A percentile compares a stretch with the other conserved stretches of the same genome.
phyloP scores from a whole-genome alignment of 768 basidiomycete genomes.

The Mycena leptocephala region DNA sequence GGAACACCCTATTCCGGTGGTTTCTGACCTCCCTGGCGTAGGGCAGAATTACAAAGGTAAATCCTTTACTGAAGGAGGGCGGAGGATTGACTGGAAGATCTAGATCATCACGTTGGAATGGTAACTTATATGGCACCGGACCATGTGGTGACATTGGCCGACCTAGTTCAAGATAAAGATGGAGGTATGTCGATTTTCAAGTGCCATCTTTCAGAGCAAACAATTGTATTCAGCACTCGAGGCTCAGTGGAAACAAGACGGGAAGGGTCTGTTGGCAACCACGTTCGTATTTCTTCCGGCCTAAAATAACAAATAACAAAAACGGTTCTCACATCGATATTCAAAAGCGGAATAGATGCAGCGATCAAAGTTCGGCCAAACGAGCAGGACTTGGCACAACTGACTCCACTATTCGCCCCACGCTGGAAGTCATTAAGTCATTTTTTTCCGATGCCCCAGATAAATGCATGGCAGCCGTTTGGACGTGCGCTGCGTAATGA shows the following conservation, averaged over 20 bases:
- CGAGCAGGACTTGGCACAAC: slow-evolving; percentile 61
- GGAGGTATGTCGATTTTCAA: background rate
- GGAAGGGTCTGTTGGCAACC: slow-evolving; percentile 62
- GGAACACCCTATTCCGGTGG: background rate
- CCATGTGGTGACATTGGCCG: background rate
- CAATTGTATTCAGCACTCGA: background rate
- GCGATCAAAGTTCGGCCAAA: slow-evolving; percentile 72
- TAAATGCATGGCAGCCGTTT: slow-evolving; percentile 55
- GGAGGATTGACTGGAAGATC: background rate
- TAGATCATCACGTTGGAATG: background rate
- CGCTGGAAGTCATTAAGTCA: slow-evolving; percentile 63
- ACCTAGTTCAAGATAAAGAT: background rate
- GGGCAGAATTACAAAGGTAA: slow-evolving; percentile 72
- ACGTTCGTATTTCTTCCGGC: slow-evolving; percentile 55
- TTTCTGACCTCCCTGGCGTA: slow-evolving; percentile 70
- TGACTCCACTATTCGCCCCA: slow-evolving; percentile 64
- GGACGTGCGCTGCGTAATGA: slow-evolving; percentile 56
- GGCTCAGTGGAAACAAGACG: background rate
- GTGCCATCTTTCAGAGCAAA: background rate
- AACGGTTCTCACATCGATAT: background rate
- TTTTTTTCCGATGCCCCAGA: slow-evolving; percentile 68
- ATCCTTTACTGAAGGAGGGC: too few species aligned
- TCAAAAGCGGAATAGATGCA: slow-evolving; percentile 65
- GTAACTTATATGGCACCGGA: background rate
- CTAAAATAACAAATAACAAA: too few species aligned